Evolutionary conservation across 495 filamentous ascomycete species (phyloP), one percentile per base, ranked within the genome.

Genomic region (Extremus antarcticus): DNA sequence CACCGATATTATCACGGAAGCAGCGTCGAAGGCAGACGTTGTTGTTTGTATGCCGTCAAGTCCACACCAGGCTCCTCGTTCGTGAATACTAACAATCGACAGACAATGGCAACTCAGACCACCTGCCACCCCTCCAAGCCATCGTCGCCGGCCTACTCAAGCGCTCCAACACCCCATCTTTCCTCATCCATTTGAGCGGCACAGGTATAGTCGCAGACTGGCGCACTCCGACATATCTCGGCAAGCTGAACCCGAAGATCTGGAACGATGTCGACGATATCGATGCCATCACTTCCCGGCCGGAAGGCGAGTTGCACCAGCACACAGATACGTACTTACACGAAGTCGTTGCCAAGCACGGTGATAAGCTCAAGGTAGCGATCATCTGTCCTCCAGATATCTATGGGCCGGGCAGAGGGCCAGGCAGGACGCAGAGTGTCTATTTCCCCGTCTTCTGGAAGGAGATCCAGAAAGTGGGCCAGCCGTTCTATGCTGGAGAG

Each of bases 11-110:
- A 73, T 83, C 24, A 71, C 78, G 49, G 66, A 75, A 17, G 76
- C 76, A 56, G 72, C 76, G 22, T 73, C 73, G 51, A 74, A 81
- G 32, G 78, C 75, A 7, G 75, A 83, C 52, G 78, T 82, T 53
- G 75, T 83, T 13, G 70, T 78, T 57, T 71, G 79, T 81, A 35
- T 50, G 4, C 50, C 25, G 13, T 4, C 19, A 25, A 55, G 2
- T 43, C 24, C 17, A 53, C 17, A 25, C 43, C 11, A 9, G 19
- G 47, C 25, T 46, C n/a, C 35, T 23, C 25, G 1, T 11, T 21
- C 24, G 25, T 13, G n/a, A n/a, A n/a, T n/a, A n/a, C n/a, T n/a
- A n/a, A n/a, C n/a, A n/a, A n/a, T n/a, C 16, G 22, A 13, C 43
- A 65, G 61, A 64, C 40, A 57, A 53, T 22, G 63, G 61, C 25